phyloP scores from a whole-genome alignment of 257 asterid species.

The Solanum chilense region DNA sequence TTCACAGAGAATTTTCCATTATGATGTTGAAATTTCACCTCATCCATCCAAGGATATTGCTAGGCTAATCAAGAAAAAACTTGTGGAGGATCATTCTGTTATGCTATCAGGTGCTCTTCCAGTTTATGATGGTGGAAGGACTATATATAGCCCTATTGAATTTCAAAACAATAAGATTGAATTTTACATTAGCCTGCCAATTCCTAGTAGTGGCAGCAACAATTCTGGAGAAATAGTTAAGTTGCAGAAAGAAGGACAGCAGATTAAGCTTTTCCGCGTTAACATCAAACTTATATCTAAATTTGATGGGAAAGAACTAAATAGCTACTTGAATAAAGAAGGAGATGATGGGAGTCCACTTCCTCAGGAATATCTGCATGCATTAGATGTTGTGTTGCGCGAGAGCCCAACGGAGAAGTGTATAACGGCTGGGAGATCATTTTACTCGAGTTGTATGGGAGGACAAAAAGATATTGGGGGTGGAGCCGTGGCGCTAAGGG shows the following conservation, averaged over 20 bases:
- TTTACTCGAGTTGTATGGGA: conserved; percentile 63
- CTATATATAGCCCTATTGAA: conserved; percentile 67
- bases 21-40: conserved; percentile 80
- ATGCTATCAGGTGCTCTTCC: conserved; percentile 51
- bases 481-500: conserved; percentile 76
- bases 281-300: conserved; percentile 77
- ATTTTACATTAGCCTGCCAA: conserved; percentile 55
- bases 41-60: conserved; percentile 75
- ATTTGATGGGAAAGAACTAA: conserved; percentile 51
- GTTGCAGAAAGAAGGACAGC: conserved; percentile 5
- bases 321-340: conserved; percentile 34
- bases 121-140: conserved; percentile 73
- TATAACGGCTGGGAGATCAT: conserved; percentile 47
- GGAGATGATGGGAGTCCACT: conserved; percentile 38
- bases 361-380: conserved; percentile 96
- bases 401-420: conserved; percentile 68
- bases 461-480: conserved; percentile 79
- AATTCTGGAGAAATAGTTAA: neutral
- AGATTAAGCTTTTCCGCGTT: conserved; percentile 49
- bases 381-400: conserved; percentile 74
- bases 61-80: conserved; percentile 51
- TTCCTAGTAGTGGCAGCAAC: conserved; percentile 2
- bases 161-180: conserved; percentile 64
- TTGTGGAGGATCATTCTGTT: conserved; percentile 46
- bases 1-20: conserved; percentile 60